These are phyloP conservation scores for Ophiostoma novo-ulmi DNA, from an alignment of 2,329 filamentous ascomycete species.

Conservation along the genomic window DNA sequence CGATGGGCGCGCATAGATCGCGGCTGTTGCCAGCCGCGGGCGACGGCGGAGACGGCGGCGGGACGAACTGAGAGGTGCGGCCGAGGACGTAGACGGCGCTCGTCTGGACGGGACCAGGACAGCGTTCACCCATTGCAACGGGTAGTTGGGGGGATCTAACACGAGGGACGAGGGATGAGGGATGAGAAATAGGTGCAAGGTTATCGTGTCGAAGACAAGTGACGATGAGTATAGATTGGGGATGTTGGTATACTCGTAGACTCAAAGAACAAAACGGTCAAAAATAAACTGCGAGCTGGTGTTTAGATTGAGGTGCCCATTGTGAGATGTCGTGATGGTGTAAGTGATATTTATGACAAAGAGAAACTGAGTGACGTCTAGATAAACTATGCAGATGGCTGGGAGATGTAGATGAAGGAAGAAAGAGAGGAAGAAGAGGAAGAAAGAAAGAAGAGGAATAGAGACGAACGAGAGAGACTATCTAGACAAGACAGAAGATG, in stretches of 20 bases:
- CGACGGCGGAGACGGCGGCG: constrained; percentile 49
- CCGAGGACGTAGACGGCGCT: constrained; percentile 48
- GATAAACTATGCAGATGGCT: neutral
- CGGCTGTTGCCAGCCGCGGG: constrained; percentile 37
- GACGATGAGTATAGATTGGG: neutral
- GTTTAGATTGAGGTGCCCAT: constrained; percentile 13
- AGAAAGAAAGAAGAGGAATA: neutral
- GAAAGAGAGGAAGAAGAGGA: neutral
- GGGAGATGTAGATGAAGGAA: neutral
- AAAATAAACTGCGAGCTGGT: neutral
- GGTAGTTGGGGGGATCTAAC: neutral
- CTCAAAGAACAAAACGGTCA: neutral
- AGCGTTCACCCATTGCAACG: constrained; percentile 23
- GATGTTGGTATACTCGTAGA: neutral
- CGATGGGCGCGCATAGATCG: constrained; percentile 36
- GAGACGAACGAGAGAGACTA: neutral
- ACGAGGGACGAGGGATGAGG: neutral
- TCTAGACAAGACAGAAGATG: neutral
- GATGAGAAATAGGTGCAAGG: neutral
- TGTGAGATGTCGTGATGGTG: constrained; percentile 4
- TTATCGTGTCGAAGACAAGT: neutral
- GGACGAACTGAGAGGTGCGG: constrained; percentile 36
- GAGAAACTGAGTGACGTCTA: neutral
- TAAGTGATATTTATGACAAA: constrained; percentile 2
- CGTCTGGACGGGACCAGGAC: constrained; percentile 44